A percentile compares a stretch with the other conserved stretches of the same genome.
Evolutionary conservation across 1,284 basidiomycete species (phyloP).

Genomic region (Apiotrichum gamsii): DNA sequence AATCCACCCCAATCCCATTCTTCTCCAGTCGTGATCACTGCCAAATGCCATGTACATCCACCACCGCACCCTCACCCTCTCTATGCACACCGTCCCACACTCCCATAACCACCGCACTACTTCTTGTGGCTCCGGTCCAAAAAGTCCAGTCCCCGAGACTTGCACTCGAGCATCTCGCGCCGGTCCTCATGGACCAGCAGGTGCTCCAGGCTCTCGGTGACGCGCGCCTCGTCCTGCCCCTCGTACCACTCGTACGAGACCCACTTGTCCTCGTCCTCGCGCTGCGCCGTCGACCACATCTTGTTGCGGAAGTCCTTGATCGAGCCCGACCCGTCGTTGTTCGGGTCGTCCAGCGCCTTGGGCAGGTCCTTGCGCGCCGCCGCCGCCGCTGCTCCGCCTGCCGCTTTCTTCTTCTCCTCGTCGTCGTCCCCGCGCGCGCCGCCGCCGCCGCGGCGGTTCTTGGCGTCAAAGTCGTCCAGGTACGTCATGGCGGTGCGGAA

Average conservation of each 20-base stretch:
- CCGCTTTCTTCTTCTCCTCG: slow-evolving; percentile 26
- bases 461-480: slow-evolving; percentile 36
- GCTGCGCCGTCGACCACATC: slow-evolving; percentile 36
- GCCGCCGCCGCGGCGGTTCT: slow-evolving; percentile 12
- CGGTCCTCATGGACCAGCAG: slow-evolving; percentile 33
- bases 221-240: slow-evolving; percentile 27
- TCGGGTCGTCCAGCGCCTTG: slow-evolving; percentile 28
- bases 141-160: slow-evolving; percentile 37
- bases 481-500: slow-evolving; percentile 42
- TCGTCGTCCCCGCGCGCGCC: slow-evolving; percentile 21
- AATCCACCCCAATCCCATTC: too few relatives aligned
- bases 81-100: too few relatives aligned
- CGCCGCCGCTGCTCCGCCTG: too few relatives aligned
- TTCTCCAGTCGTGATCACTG: too few relatives aligned
- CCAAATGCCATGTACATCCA: too few relatives aligned
- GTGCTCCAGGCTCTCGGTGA: slow-evolving; percentile 25
- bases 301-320: slow-evolving; percentile 46
- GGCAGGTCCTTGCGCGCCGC: slow-evolving; percentile 18
- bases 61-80: too few relatives aligned
- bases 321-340: slow-evolving; percentile 42
- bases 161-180: slow-evolving; percentile 30
- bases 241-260: slow-evolving; percentile 39
- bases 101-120: neutral
- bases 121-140: slow-evolving; percentile 21
- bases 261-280: slow-evolving; percentile 43